Evolutionary conservation across 345 rosid genomes (phyloP).

Genomic region (Psidium friedrichsthalianum): DNA sequence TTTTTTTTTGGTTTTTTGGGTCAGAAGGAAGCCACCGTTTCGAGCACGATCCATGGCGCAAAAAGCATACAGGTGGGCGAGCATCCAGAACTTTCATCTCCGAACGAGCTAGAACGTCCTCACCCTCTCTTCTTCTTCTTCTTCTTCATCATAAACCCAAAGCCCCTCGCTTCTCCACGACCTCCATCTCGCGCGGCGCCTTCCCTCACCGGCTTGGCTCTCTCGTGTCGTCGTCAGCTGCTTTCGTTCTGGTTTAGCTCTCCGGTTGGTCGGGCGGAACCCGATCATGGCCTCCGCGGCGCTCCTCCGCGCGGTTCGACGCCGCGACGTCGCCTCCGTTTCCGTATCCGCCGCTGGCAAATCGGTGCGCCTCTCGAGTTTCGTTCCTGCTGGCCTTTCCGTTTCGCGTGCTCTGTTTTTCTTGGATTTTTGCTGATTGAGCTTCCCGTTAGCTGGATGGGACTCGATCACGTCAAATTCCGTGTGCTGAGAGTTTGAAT

Average conservation of each 20-base stretch:
- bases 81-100: too few relatives aligned
- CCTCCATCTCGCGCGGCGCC: too few relatives aligned
- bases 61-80: too few relatives aligned
- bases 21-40: too few relatives aligned
- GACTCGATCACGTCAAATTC: neutral
- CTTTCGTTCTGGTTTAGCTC: neutral
- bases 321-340: constrained; percentile 4
- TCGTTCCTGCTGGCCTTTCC: neutral
- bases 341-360: neutral
- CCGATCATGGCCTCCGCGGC: constrained; percentile 7
- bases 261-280: neutral
- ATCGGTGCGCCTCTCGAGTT: neutral
- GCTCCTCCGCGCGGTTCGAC: constrained; percentile 6
- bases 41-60: too few relatives aligned
- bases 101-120: too few relatives aligned
- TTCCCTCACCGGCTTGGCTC: neutral
- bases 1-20: too few relatives aligned
- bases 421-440: too few relatives aligned
- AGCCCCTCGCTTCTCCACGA: too few relatives aligned
- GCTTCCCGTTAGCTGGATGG: too few relatives aligned
- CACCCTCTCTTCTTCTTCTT: too few relatives aligned
- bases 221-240: neutral
- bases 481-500: neutral
- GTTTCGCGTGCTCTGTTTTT: neutral
- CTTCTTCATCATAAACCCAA: too few relatives aligned